These are phyloP conservation scores for Ogataea populi-albae DNA, from an alignment of 805 yeast species.

Conservation along the genomic window DNA sequence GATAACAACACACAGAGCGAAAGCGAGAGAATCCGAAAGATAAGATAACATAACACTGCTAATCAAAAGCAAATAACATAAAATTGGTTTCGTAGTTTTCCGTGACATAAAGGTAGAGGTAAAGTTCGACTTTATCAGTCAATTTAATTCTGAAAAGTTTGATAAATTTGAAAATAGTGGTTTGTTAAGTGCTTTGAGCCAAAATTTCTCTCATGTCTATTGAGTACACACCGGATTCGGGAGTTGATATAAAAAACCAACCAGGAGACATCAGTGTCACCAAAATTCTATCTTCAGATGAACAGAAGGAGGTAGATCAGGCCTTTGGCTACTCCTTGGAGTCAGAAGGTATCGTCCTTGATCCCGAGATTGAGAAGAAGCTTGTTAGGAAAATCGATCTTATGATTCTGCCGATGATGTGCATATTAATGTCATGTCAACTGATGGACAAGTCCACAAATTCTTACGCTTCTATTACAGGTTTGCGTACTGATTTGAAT, in stretches of 20 bases:
- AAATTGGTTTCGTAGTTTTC: too few relatives aligned
- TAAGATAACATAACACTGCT: too few relatives aligned
- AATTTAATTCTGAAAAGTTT: too few relatives aligned
- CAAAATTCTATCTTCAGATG: conserved; percentile 9
- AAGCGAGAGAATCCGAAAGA: too few relatives aligned
- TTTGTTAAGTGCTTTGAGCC: too few relatives aligned
- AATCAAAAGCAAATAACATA: too few relatives aligned
- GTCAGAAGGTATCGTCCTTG: conserved; percentile 14
- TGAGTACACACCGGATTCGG: too few relatives aligned
- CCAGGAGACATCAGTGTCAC: conserved; percentile 2
- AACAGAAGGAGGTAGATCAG: conserved; percentile 35
- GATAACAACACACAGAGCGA: too few relatives aligned
- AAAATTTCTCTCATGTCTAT: too few relatives aligned
- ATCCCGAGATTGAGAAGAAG: conserved; percentile 30
- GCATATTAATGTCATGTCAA: conserved; percentile 48
- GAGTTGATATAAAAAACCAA: conserved; percentile 1
- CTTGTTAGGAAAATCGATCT: conserved; percentile 43
- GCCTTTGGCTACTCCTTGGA: conserved; percentile 37
- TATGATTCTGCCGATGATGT: conserved; percentile 49
- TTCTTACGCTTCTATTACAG: conserved; percentile 57
- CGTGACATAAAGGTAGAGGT: too few relatives aligned
- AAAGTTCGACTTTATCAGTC: too few relatives aligned
- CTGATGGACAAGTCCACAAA: conserved; percentile 59
- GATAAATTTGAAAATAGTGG: too few relatives aligned
- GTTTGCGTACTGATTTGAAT: conserved; percentile 45